These are phyloP conservation scores for Spizellomyces punctatus DNA, from an alignment of 192 early-diverging fungal species.

Conservation along the genomic window DNA sequence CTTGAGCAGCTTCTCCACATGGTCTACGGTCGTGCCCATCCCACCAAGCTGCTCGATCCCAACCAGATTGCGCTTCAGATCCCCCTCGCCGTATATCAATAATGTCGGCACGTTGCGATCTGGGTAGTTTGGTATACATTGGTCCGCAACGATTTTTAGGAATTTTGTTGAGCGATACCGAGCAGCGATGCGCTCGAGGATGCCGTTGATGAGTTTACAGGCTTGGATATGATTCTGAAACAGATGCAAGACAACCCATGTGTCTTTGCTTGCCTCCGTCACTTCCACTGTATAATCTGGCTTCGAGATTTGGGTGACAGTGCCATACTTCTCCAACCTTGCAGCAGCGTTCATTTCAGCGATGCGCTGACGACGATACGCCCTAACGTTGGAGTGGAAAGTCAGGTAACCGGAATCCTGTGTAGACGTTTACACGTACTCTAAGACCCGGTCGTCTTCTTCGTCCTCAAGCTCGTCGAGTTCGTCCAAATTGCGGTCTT, in stretches of 20 bases:
- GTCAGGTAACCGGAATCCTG: background rate
- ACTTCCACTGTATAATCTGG: constrained; percentile 90
- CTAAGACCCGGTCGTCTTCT: constrained; percentile 84
- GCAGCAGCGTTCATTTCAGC: constrained; percentile 79
- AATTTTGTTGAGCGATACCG: constrained; percentile 91
- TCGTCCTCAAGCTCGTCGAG: constrained; percentile 92
- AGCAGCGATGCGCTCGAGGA: constrained; percentile 70
- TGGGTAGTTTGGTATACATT: constrained; percentile 95
- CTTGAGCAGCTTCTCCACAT: constrained; percentile 44
- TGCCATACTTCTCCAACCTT: constrained; percentile 79
- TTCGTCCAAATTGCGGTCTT: constrained; percentile 56
- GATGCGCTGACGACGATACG: constrained; percentile 66
- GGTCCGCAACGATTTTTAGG: constrained; percentile 87
- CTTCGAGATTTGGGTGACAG: constrained; percentile 85
- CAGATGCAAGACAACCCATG: constrained; percentile 70
- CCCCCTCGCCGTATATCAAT: constrained; percentile 88
- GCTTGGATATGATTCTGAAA: constrained; percentile 75
- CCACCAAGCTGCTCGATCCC: constrained; percentile 80
- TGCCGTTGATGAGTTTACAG: constrained; percentile 81
- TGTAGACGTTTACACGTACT: constrained; percentile 62
- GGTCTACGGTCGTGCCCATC: constrained; percentile 70
- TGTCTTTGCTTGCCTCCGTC: constrained; percentile 83
- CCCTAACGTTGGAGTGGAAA: background rate
- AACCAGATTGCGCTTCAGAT: constrained; percentile 82
- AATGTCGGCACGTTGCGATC: constrained; percentile 76